These are phyloP conservation scores for Pseudogymnoascus sp. DNA, from an alignment of 2,329 filamentous ascomycete genomes.

Conservation along the genomic window DNA sequence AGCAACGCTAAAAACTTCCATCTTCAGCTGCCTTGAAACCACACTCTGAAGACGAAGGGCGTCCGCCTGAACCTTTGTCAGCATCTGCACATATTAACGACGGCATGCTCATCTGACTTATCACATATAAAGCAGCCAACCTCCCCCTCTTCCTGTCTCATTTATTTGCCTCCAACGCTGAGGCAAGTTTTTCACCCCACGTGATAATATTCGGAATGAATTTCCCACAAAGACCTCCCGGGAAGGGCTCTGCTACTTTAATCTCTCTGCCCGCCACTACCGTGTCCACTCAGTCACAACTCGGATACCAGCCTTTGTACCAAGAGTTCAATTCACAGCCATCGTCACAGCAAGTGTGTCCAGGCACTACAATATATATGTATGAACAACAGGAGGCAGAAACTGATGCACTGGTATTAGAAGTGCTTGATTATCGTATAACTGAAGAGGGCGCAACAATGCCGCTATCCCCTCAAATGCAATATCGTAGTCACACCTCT, in stretches of 20 bases:
- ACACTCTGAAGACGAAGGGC: too few species aligned
- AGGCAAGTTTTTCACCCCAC: too few species aligned
- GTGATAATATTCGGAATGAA: not conserved
- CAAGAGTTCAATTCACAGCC: slow-evolving; percentile 29
- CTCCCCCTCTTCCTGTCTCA: not conserved
- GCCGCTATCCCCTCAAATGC: slow-evolving; percentile 19
- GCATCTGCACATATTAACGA: not conserved
- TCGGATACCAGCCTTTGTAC: slow-evolving; percentile 34
- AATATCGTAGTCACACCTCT: slow-evolving; percentile 27
- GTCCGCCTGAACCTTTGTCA: not conserved
- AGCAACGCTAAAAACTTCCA: too few species aligned
- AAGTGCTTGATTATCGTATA: slow-evolving; percentile 71
- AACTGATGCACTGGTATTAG: slow-evolving; percentile 42
- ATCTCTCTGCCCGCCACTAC: not conserved
- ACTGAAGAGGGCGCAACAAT: slow-evolving; percentile 54
- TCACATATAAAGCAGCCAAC: not conserved
- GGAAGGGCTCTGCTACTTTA: not conserved
- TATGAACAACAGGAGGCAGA: slow-evolving; percentile 54
- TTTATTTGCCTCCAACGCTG: not conserved
- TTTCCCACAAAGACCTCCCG: not conserved
- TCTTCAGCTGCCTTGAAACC: too few species aligned
- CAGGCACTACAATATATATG: slow-evolving; percentile 49
- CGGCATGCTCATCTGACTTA: not conserved
- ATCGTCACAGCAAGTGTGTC: slow-evolving; percentile 28
- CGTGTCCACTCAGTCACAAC: slow-evolving; percentile 38